phyloP scores from a whole-genome alignment of 1,284 basidiomycete species.

The Irpex rosettiformis region DNA sequence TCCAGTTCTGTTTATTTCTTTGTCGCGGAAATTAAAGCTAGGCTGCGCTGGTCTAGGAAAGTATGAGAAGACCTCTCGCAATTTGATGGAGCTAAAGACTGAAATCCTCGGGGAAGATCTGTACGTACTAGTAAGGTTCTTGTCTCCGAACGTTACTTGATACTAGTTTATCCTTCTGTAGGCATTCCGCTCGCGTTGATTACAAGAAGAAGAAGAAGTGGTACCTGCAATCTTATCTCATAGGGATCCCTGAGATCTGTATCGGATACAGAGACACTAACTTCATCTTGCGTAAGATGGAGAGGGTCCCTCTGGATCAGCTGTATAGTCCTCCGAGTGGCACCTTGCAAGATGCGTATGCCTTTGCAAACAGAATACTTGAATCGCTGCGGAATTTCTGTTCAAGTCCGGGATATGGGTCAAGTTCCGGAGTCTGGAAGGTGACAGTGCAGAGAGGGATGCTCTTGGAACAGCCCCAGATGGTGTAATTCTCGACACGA shows the following conservation, averaged over 20 bases:
- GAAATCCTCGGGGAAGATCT: neutral
- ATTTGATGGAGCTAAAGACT: constrained; percentile 5
- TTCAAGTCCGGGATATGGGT: neutral
- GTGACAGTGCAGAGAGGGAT: neutral
- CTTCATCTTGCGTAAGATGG: neutral
- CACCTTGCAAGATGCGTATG: neutral
- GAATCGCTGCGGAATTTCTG: neutral
- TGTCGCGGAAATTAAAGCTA: neutral
- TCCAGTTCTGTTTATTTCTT: neutral
- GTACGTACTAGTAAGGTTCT: neutral
- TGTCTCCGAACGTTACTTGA: too few species aligned
- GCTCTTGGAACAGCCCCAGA: neutral
- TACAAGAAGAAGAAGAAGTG: constrained; percentile 1
- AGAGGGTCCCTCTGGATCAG: neutral
- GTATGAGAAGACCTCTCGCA: constrained; percentile 2
- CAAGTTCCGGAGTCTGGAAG: neutral
- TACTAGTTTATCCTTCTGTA: neutral
- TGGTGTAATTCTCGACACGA: neutral
- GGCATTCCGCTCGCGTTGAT: neutral
- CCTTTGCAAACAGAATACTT: neutral
- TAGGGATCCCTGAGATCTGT: constrained; percentile 5
- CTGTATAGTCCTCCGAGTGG: neutral
- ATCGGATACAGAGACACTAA: constrained; percentile 1
- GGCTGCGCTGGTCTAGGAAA: neutral
- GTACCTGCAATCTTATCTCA: constrained; percentile 8